Conservation (phyloP, 768 basidiomycete genomes). For the Mycena rosella region DNA sequence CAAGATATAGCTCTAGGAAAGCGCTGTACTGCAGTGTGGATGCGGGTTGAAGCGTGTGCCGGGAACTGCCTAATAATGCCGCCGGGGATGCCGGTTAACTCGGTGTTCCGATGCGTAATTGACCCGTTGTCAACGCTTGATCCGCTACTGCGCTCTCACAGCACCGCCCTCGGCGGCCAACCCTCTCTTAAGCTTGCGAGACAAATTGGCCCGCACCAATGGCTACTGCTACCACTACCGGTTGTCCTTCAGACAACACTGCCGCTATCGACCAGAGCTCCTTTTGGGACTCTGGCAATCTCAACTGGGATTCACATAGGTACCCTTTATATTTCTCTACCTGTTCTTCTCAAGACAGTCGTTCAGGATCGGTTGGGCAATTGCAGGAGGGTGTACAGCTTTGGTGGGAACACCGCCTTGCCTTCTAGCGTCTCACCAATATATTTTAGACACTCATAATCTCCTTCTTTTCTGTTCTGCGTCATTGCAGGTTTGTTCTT, state of each 20-base stretch:
- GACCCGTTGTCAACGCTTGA: too few relatives aligned
- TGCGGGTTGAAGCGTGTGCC: too few relatives aligned
- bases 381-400: slow-evolving; percentile 67
- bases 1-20: too few relatives aligned
- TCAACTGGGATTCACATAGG: slow-evolving; percentile 65
- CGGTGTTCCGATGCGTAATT: too few relatives aligned
- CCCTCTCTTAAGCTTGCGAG: too few relatives aligned
- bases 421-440: background rate
- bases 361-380: slow-evolving; percentile 66
- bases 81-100: too few relatives aligned
- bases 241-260: slow-evolving; percentile 68
- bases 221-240: too few relatives aligned
- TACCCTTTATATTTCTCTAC: background rate
- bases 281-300: slow-evolving; percentile 63
- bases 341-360: background rate
- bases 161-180: too few relatives aligned
- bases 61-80: too few relatives aligned
- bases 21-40: too few relatives aligned
- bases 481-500: slow-evolving; percentile 76
- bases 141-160: too few relatives aligned
- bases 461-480: slow-evolving; percentile 64
- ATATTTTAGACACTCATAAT: slow-evolving; percentile 70
- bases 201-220: too few relatives aligned
- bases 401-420: slow-evolving; percentile 52
- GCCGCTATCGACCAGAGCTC: slow-evolving; percentile 63